Percentiles rank a stretch among this genome's conserved stretches.
phyloP scores from a whole-genome alignment of 2,329 filamentous ascomycete species.

The Scedosporium boydii region DNA sequence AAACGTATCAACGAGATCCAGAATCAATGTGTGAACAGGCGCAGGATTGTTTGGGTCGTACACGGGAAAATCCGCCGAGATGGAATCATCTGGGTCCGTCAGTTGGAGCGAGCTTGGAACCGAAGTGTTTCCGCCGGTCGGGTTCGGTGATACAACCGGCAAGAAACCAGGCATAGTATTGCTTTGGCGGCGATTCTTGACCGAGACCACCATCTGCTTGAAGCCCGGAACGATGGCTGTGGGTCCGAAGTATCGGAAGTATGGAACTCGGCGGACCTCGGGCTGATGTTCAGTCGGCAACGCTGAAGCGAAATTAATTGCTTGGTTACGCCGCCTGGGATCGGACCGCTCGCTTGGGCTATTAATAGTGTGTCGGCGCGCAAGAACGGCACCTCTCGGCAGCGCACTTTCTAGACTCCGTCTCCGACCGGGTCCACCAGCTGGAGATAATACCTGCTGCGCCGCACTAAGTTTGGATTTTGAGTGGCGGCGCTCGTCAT shows the following conservation, averaged over 20 bases:
- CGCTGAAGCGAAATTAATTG: neutral
- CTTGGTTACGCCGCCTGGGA: neutral
- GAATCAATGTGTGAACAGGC: conserved; percentile 66
- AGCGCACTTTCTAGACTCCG: conserved; percentile 1
- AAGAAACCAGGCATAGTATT: conserved; percentile 39
- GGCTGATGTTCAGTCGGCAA: neutral
- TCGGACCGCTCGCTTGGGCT: neutral
- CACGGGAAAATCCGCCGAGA: conserved; percentile 51
- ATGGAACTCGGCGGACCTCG: conserved; percentile 59
- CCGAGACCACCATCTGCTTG: conserved; percentile 82
- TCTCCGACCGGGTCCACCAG: neutral
- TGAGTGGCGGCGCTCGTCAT: conserved; percentile 5
- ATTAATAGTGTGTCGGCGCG: neutral
- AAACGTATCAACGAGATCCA: conserved; percentile 69
- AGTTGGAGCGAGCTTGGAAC: conserved; percentile 6
- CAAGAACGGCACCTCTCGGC: conserved; percentile 11
- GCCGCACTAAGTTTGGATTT: conserved; percentile 6
- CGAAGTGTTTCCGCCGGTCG: conserved; percentile 17
- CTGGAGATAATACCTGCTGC: neutral
- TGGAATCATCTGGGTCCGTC: conserved; percentile 28
- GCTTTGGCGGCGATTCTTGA: conserved; percentile 56
- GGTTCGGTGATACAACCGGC: conserved; percentile 41
- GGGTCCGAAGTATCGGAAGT: conserved; percentile 83
- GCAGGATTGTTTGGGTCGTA: conserved; percentile 65
- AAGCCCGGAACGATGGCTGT: conserved; percentile 87